Evolutionary conservation across 2,329 filamentous ascomycete species (phyloP), one percentile per base, ranked within the genome.

Genomic region (Pseudocercospora musae): DNA sequence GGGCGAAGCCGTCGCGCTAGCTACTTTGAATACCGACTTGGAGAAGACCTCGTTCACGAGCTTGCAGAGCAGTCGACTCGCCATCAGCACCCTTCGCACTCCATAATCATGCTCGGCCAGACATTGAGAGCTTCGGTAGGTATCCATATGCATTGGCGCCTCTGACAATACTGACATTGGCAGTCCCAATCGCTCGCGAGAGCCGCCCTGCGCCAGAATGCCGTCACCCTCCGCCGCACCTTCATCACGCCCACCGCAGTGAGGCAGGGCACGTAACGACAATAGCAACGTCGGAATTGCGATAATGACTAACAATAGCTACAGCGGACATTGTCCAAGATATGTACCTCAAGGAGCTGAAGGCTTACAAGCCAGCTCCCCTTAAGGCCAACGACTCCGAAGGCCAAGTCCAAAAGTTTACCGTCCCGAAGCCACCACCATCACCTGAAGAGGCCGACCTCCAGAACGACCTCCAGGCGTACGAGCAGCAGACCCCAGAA

Each of bases 311-410:
- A 53, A 66, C 65, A 64, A 25, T 15, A 42, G 10, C 6, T 5
- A 25, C 64, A 98, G 95, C 91, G 87, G 95, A 99, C 80, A 87
- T 96, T 75, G 91, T 99, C 73, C 95, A 98, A 82, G 94, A 98
- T 78, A 87, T 99, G 76, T 99, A 99, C 85, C 88, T 99, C 73
- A 90, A 89, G 79, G 93, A 98, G 82, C 88, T 99, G 77, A 95
- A 94, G 83, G 87, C 87, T 80, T 98, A 96, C 89, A 98, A 98
- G 87, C 83, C 88, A 68, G 83, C 90, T 61, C 83, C 87, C 70
- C 78, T 94, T 81, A 96, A 97, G 85, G 85, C 92, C 68, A 86
- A 87, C 73, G 95, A 98, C 76, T 84, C 93, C 76, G 89, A 94
- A 72, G 93, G 91, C 77, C 90, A 96, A 73, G 95, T 98, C 73